Base-by-base conservation (phyloP, 306 rosid species). In the Potentilla sterilis region DNA sequence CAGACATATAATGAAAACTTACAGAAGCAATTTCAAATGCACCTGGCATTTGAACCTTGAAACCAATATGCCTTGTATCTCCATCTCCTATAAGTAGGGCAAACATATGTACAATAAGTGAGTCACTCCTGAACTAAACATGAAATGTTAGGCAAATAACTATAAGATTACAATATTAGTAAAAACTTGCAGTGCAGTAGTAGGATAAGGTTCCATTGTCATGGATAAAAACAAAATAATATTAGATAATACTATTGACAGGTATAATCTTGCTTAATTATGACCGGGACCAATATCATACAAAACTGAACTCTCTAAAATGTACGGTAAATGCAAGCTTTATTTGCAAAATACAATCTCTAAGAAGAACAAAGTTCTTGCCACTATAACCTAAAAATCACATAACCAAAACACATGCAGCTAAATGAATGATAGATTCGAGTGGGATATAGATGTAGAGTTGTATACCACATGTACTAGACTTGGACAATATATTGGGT, bases 11-110 rank as follows among this genome's bases (percentile, higher is more conserved):
- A 74, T 71, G 52, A 65, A 72, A 69, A 86, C 97, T 90, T 81
- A 94, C 98, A 57, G 98, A 90, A 61, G 75, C 86, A 74, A 94
- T 90, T 84, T 91, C 98, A 83, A 86, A 89, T 55, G 90, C 89
- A 61, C 80, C 88, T 68, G 98, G 93, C 94, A 82, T 82, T 72
- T 85, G 83, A 79, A 88, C 98, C 73, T 90, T 88, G 79, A 47
- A 94, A 67, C 98, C 97, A 78, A 91, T 77, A 74, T 94, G 98
- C 80, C 80, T 94, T 61, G 88, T 7, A 74, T 94, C 90, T 70
- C 97, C 97, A 82, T 94, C 98, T 70, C 98, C 98, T 94, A 75
- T 69, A 70, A 84, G 21, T 6, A 18, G 5, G 37, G 14, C 14
- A 47, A 47, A 24, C 13, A 43, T 13, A 42, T 19, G 4, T 7